phyloP scores from a whole-genome alignment of 106 monocot genomes.

The Dactylorhiza incarnata region DNA sequence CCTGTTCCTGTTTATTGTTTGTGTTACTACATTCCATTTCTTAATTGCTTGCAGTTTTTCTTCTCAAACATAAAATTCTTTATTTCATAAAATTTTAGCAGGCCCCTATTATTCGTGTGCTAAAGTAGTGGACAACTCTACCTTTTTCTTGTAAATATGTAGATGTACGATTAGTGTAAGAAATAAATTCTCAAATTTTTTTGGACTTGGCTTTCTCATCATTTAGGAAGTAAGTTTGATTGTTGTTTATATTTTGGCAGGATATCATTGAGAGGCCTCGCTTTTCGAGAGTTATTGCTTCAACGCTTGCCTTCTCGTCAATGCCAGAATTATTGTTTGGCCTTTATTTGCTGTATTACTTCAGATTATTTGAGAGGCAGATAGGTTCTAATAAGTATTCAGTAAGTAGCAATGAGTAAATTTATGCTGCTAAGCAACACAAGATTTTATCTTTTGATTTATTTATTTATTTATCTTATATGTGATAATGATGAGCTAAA shows the following conservation, averaged over 20 bases:
- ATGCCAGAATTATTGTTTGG: conserved; percentile 80
- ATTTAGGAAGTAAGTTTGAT: neutral
- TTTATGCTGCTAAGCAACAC: neutral
- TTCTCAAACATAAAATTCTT: neutral
- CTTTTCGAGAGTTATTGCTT: conserved; percentile 51
- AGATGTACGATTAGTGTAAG: neutral
- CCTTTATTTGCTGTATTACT: conserved; percentile 75
- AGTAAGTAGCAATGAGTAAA: conserved; percentile 33
- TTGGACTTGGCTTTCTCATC: neutral
- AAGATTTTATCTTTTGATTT: neutral
- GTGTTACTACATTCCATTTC: neutral
- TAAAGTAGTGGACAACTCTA: neutral
- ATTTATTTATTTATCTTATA: neutral
- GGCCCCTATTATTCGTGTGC: neutral
- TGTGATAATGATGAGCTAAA: neutral
- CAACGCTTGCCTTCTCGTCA: conserved; percentile 70
- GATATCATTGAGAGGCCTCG: conserved; percentile 37
- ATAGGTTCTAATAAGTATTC: conserved; percentile 88
- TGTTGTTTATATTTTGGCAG: conserved; percentile 31
- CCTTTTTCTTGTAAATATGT: neutral
- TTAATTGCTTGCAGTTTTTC: neutral
- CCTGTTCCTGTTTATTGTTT: neutral
- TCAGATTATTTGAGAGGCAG: conserved; percentile 90
- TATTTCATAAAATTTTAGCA: neutral
- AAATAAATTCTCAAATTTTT: neutral